A percentile compares a stretch with the other conserved stretches of the same genome.
phyloP scores from a whole-genome alignment of 106 monocot species.

The Platanthera zijinensis region DNA sequence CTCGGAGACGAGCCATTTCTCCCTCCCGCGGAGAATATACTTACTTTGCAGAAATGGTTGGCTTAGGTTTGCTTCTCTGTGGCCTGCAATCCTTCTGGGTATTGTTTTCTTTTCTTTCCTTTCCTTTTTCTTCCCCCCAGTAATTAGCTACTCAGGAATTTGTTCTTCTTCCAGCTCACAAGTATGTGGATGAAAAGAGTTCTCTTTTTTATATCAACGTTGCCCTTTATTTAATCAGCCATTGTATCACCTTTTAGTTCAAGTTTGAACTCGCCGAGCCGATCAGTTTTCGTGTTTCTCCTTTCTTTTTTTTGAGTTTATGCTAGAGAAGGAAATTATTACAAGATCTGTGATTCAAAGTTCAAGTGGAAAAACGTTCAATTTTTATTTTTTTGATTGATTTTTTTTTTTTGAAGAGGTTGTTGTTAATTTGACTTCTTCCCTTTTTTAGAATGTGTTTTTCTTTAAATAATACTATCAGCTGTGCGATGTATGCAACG shows the following conservation, averaged over 20 bases:
- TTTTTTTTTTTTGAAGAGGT: no score
- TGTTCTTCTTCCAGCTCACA: not conserved
- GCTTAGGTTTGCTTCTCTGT: not conserved
- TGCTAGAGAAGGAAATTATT: no score
- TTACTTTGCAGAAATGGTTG: not conserved
- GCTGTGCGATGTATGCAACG: no score
- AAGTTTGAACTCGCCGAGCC: not conserved
- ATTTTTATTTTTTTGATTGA: no score
- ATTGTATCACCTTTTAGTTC: not conserved
- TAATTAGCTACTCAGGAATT: not conserved
- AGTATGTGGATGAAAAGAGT: not conserved
- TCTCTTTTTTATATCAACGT: not conserved
- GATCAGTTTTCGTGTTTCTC: no score
- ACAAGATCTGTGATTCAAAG: no score
- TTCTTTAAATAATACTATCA: no score
- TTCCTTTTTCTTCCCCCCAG: not conserved
- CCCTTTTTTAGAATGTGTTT: no score
- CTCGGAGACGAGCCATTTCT: not conserved
- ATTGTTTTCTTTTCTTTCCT: not conserved
- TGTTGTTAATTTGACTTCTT: no score
- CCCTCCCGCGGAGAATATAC: not conserved
- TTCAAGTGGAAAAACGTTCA: no score
- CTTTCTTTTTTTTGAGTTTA: no score
- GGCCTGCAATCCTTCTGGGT: slow-evolving; percentile 1
- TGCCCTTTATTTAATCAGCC: not conserved